phyloP scores from a whole-genome alignment of 345 rosid species.

The Lepidium aucheri region DNA sequence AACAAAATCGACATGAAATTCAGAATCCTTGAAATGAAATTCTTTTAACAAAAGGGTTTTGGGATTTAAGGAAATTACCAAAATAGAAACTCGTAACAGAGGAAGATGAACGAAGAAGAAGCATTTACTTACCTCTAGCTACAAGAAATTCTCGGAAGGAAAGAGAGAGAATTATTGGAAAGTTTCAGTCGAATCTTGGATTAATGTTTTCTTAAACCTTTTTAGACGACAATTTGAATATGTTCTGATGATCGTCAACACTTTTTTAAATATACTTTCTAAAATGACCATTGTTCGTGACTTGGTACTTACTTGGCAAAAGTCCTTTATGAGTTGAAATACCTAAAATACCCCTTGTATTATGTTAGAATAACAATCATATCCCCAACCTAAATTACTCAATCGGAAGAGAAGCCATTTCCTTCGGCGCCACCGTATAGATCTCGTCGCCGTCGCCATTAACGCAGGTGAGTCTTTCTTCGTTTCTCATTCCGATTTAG shows the following conservation, averaged over 20 bases:
- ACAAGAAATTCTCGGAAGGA: not conserved
- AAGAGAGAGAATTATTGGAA: not conserved
- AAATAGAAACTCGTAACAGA: not conserved
- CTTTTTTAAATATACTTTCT: not conserved
- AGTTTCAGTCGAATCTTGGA: not conserved
- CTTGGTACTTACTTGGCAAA: conserved; percentile 4
- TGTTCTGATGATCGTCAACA: not conserved
- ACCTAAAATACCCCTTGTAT: not conserved
- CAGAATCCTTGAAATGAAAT: not conserved
- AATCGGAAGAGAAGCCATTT: not conserved
- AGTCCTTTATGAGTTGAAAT: not conserved
- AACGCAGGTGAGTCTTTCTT: not conserved
- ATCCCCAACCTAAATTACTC: not conserved
- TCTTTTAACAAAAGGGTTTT: not conserved
- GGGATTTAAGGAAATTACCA: not conserved
- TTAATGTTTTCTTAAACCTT: not conserved
- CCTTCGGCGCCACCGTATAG: not conserved
- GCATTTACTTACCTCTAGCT: not conserved
- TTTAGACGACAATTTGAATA: not conserved
- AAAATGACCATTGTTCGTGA: not conserved
- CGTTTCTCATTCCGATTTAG: not conserved
- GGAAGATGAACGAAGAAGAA: not conserved
- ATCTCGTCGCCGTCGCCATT: not conserved
- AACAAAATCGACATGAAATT: not conserved
- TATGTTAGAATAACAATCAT: not conserved